Conservation (phyloP, 805 yeast species). For the Monosporozyma solicola region DNA sequence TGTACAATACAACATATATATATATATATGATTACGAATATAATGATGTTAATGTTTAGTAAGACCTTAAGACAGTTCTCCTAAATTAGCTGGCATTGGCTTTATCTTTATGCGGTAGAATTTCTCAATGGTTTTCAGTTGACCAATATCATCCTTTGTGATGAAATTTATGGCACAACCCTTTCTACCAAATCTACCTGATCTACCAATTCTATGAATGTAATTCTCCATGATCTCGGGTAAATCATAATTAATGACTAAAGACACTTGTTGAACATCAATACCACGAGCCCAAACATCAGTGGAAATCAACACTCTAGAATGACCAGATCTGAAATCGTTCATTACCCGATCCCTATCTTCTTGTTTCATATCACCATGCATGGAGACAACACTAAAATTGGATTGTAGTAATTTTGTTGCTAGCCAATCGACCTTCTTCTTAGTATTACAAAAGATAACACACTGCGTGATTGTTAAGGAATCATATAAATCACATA, state of each 20-base stretch:
- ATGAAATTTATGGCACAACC: constrained; percentile 96
- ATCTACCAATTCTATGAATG: constrained; percentile 96
- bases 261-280: constrained; percentile 94
- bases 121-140: constrained; percentile 78
- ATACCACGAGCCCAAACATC: constrained; percentile 97
- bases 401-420: constrained; percentile 64
- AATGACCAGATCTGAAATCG: constrained; percentile 90
- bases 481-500: constrained; percentile 92
- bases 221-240: constrained; percentile 89
- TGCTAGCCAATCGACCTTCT: constrained; percentile 86
- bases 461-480: constrained; percentile 95
- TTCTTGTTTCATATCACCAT: constrained; percentile 89
- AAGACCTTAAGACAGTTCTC: constrained; percentile 32
- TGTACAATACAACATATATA: not conserved
- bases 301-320: constrained; percentile 86
- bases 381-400: constrained; percentile 91
- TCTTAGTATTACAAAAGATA: constrained; percentile 92
- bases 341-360: constrained; percentile 94
- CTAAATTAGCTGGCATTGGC: constrained; percentile 81
- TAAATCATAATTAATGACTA: constrained; percentile 89
- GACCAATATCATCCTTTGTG: constrained; percentile 66
- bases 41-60: not conserved
- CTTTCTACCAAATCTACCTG: constrained; percentile 97
- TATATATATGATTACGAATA: not conserved
- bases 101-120: constrained; percentile 84